These are phyloP conservation scores for Penicillium alfredii DNA, from an alignment of 495 filamentous ascomycete genomes.

Conservation along the genomic window DNA sequence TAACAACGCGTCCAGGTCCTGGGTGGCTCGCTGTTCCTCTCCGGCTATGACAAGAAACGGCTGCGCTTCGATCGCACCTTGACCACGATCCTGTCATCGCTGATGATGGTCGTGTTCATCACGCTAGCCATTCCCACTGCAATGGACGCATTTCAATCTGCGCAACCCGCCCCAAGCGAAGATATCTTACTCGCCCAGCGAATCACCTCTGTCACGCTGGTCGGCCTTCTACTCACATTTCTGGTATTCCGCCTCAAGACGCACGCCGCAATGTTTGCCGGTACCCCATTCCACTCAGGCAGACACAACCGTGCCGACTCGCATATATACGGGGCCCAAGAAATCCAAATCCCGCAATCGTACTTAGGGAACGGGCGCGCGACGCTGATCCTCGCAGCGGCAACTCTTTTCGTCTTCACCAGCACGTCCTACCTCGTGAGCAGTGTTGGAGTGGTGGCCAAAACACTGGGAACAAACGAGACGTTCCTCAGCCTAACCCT, in stretches of 20 bases:
- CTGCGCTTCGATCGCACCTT: slow-evolving; percentile 19
- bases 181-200: slow-evolving; percentile 35
- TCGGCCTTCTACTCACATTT: slow-evolving; percentile 62
- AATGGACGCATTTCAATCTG: slow-evolving; percentile 20
- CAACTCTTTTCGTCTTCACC: slow-evolving; percentile 11
- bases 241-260: slow-evolving; percentile 46
- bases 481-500: slow-evolving; percentile 21
- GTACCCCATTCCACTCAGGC: slow-evolving; percentile 3
- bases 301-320: slow-evolving; percentile 1
- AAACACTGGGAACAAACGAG: slow-evolving; percentile 10
- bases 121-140: slow-evolving; percentile 19
- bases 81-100: slow-evolving; percentile 19
- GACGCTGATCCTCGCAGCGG: slow-evolving; percentile 6
- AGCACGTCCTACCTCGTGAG: slow-evolving; percentile 23
- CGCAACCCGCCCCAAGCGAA: slow-evolving; percentile 8
- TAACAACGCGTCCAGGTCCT: slow-evolving; percentile 10
- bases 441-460: slow-evolving; percentile 15
- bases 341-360: background rate
- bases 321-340: background rate
- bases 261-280: slow-evolving; percentile 14
- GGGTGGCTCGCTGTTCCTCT: slow-evolving; percentile 15
- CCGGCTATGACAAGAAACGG: slow-evolving; percentile 18
- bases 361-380: background rate
- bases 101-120: slow-evolving; percentile 22
- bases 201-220: slow-evolving; percentile 39